Base-by-base conservation (phyloP, 2,329 filamentous ascomycete species). In the Claviceps quebecensis region DNA sequence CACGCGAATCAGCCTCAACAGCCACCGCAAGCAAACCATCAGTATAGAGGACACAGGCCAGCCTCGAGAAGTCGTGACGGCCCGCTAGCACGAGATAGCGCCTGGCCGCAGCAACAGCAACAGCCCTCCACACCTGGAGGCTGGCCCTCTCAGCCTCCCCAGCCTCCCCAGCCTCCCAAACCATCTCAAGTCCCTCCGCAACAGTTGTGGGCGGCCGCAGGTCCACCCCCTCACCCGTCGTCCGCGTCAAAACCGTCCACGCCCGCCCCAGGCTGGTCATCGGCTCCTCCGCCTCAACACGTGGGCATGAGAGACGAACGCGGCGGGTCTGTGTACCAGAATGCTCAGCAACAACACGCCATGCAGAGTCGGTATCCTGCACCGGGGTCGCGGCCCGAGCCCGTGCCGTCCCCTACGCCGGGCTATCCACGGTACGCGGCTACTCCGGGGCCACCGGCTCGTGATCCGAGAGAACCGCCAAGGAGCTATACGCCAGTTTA, bases 401-500 rank as follows among this genome's bases (percentile, higher is more conserved):
- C 65, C 11, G 66, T 67, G 22, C 66, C 69, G 3, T 67, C 68
- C 3, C 61, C 61, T 9, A 56, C 59, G 0, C 70, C 71, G 54
- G 59, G 65, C 2, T 76, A 74, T 55, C 56, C 67, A 19, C 68
- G 72, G 6, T 75, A 75, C 55, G 63, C 67, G 8, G 69, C 64
- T 14, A 70, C 72, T 3, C 68, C 73, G 1, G 68, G 62, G 2
- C 69, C 70, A 5, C 64, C 61, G 34, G 64, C 68, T 46, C 67
- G 72, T 44, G 72, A 75, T 53, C 67, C 57, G 7, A 56, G 67
- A 54, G 68, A 73, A 9, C 67, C 68, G 1, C 63, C 63, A 1
- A 68, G 73, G 19, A 74, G 70, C 57, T 75, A 72, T 57, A 74
- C 73, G 1, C 72, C 73, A 3, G 67, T 65, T 4, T 75, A 74